Evolutionary conservation across 176 grass and related monocot species (phyloP), one percentile per base, ranked within the genome.

Genomic region (Carex parvula): DNA sequence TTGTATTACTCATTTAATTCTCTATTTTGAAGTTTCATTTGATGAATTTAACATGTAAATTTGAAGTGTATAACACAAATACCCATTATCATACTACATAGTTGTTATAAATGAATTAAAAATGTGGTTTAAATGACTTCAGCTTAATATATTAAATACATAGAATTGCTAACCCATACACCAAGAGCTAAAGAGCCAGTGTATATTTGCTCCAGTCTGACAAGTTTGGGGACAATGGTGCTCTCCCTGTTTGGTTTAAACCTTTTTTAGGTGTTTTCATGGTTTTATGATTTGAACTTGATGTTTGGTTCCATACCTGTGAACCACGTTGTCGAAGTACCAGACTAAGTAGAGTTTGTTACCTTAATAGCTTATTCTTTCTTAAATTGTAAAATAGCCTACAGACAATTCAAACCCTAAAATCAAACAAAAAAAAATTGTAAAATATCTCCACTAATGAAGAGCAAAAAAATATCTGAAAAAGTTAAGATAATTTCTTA

Each of bases 251-350:
- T 77, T 17, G 52, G 0, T 77, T 73, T 29, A 5, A 56, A 17
- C 50, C 21, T 30, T 55, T 76, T 21, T 54, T 26, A 22, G 46
- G 33, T 67, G 29, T 39, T 75, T 75, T 56, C 14, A 32, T 32
- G 48, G 50, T 77, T 55, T 32, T 77, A 24, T 55, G 72, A 48
- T 55, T 32, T 32, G 44, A 32, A 26, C 48, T 82, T 22, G 7
- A 52, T 67, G 20, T 39, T 69, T 64, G 15, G 21, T 29, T 83
- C n/a, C 12, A 24, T 42, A 66, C 46, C 35, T 48, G 17, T 55
- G 37, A 18, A 80, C 53, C 76, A 60, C 72, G 44, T 5, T 60
- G 85, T 15, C 70, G 6, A 39, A 85, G 37, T 53, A 81, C 82
- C 32, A 86, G 29, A 59, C 72, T 84, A 37, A 24, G 8, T 58